Conservation (phyloP, 1,284 basidiomycete genomes). For the Papiliotrema laurentii region DNA sequence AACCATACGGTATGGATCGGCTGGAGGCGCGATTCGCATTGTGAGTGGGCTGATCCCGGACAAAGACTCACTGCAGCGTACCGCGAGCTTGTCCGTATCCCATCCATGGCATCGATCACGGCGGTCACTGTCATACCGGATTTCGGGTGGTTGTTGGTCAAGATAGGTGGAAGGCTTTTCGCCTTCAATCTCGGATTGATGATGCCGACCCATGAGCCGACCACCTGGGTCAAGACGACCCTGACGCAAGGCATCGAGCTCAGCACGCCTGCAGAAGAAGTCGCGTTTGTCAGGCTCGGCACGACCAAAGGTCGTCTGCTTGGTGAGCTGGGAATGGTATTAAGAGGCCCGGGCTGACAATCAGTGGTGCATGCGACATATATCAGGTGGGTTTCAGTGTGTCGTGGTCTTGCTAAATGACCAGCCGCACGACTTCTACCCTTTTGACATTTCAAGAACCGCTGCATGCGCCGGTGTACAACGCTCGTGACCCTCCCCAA, state of each 20-base stretch:
- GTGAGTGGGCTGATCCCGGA: conserved; percentile 8
- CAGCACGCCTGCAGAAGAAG: conserved; percentile 16
- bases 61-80: conserved; percentile 15
- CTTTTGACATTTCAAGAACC: conserved; percentile 28
- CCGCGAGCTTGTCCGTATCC: conserved; percentile 25
- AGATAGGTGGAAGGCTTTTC: conserved; percentile 17
- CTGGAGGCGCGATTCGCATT: conserved; percentile 26
- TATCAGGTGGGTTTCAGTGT: conserved; percentile 1
- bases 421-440: conserved; percentile 15
- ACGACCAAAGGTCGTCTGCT: conserved; percentile 27
- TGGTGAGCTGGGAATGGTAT: conserved; percentile 13
- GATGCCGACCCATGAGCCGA: conserved; percentile 28
- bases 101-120: conserved; percentile 15
- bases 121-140: conserved; percentile 25
- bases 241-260: conserved; percentile 15
- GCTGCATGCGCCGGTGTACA: conserved; percentile 4
- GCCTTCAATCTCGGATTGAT: conserved; percentile 27
- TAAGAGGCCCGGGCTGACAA: background rate
- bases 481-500: background rate
- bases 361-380: conserved; percentile 7
- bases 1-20: conserved; percentile 26
- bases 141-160: conserved; percentile 30
- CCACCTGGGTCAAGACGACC: conserved; percentile 23
- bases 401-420: conserved; percentile 16
- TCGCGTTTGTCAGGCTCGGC: conserved; percentile 26